A percentile compares a stretch with the other conserved stretches of the same genome.
phyloP scores from a whole-genome alignment of 1,284 basidiomycete species.

The Cutaneotrichosporon daszewskae region DNA sequence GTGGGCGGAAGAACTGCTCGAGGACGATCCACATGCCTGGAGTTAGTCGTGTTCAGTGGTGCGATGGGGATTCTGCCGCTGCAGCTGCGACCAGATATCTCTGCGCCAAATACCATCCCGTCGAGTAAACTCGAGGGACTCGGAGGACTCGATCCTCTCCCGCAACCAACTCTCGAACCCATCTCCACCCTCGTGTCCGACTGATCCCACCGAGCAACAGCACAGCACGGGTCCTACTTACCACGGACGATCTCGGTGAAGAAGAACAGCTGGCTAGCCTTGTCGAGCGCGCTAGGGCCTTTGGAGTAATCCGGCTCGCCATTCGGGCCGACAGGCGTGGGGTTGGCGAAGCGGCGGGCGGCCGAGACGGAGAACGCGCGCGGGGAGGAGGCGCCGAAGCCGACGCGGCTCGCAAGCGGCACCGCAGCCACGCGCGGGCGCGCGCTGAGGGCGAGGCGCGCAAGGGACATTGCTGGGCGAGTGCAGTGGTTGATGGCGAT shows the following conservation, averaged over 20 bases:
- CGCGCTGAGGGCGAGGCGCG: constrained; percentile 16
- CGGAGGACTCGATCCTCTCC: background rate
- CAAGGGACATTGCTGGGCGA: constrained; percentile 3
- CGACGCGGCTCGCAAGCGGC: background rate
- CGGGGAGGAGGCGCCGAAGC: background rate
- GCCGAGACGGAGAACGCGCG: constrained; percentile 9
- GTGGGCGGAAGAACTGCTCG: constrained; percentile 94
- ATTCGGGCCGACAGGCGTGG: background rate
- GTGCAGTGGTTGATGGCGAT: background rate
- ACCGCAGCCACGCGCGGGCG: constrained; percentile 4
- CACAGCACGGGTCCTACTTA: too few relatives aligned
- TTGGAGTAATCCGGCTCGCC: constrained; percentile 44
- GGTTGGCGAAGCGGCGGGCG: constrained; percentile 1
- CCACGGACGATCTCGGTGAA: constrained; percentile 97
- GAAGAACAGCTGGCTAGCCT: constrained; percentile 95
- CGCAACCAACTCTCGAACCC: background rate
- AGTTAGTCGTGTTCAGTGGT: constrained; percentile 1
- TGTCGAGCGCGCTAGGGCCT: constrained; percentile 86
- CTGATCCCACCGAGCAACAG: too few relatives aligned
- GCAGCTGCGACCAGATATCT: background rate
- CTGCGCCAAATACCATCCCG: too few relatives aligned
- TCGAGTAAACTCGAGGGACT: too few relatives aligned
- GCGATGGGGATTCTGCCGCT: background rate
- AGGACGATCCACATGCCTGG: constrained; percentile 98
- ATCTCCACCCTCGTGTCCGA: too few relatives aligned